Evolutionary conservation across 2,329 filamentous ascomycete genomes (phyloP), one percentile per base, ranked within the genome.

Genomic region (Pyrenophora tritici-repentis): DNA sequence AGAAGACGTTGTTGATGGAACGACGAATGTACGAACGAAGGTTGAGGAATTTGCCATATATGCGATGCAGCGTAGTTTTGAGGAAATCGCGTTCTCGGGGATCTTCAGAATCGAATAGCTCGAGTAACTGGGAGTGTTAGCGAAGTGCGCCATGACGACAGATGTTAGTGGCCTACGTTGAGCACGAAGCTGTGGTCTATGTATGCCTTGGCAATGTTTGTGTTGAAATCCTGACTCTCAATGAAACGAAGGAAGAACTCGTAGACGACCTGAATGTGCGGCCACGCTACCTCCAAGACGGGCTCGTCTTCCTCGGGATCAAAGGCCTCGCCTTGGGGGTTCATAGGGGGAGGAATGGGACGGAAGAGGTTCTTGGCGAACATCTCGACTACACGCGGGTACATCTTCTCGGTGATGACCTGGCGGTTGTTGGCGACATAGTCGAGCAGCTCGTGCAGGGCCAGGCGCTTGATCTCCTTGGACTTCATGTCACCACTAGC

Each of bases 1-100:
- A 99, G 79, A 99, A 99, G 66, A 99, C 94, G 70, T 99, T 97
- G 84, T 99, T 99, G 83, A 99, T 99, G 49, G 94, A 99, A 66
- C 94, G 86, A 70, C 94, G 85, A 70, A 99, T 99, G 75, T 96
- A 99, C 24, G 94, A 97, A 54, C 94, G 88, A 57, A 99, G 82
- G 74, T 99, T 99, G 66, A 99, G 83, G 77, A 99, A 99, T 79
- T 99, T 99, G 69, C 94, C 94, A 72, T 99, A 99, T 72, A 99
- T 99, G 56, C 94, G 86, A 76, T 99, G 94, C 47, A 99, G 81
- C 0, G 94, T 99, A 0, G 94, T 99, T 81, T 99, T 99, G 61
- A 99, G 80, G 74, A 99, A 99, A 74, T 99, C 94, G 59, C 94
- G 86, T 77, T 99, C 94, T 56, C 94, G 84, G 2, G 94, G 94